Base-by-base conservation (phyloP, 2,329 filamentous ascomycete genomes). In the Alternaria longipes region DNA sequence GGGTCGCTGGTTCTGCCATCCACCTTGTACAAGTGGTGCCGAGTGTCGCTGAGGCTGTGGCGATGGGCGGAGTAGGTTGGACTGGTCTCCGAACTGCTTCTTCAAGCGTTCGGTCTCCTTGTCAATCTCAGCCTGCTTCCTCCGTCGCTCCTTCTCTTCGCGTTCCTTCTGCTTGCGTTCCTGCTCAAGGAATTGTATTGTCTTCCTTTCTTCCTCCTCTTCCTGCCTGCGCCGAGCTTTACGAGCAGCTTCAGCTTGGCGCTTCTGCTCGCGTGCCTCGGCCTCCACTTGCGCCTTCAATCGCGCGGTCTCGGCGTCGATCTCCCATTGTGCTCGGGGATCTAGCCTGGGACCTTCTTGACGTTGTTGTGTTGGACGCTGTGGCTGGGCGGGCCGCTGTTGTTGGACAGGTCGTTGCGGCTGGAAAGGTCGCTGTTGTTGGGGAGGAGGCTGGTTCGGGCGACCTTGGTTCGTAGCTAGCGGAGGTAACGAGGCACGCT, bases 91-190 rank as follows among this genome's bases (percentile, higher is more conserved):
- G 69, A 92, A 94, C 68, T 90, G 78, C 67, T 83, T 86, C 22
- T 87, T 83, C 8, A 97, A 81, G 0, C 93, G 85, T 67, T 89
- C 89, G 0, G 93, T 97, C 78, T 97, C 94, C 44, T 88, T 87
- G 36, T 97, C 82, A 14, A 85, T 71, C 55, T 86, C 85, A 1
- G 81, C 82, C 63, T 88, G 82, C 60, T 80, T 82, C 28, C 80
- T 77, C 56, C 81, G 84, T 0, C 82, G 84, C 68, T 91, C 89
- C 57, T 84, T 85, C 72, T 93, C 90, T 44, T 84, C 82, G 50
- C 90, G 86, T 5, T 91, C 83, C 84, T 91, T 89, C 70, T 84
- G 85, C 71, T 88, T 86, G 5, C 74, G 72, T 60, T 79, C 76
- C 18, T 75, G 62, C 26, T 77, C 74, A 8, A 78, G 70, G 36